phyloP scores from a whole-genome alignment of 2,329 filamentous ascomycete genomes.

The Apiospora saccharicola region DNA sequence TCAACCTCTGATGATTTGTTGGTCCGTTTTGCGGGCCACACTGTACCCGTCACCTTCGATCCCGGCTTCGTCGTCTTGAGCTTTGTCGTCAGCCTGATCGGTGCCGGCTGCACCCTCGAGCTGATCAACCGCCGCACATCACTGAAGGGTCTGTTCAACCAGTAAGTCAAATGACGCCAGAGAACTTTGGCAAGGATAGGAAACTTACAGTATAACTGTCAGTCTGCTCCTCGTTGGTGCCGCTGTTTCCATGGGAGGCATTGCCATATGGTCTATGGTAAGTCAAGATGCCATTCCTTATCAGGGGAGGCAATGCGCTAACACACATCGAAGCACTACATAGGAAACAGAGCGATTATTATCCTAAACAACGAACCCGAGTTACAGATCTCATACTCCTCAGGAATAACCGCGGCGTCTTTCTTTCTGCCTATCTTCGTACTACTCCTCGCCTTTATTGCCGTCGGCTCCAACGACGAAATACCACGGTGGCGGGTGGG shows the following conservation, averaged over 20 bases:
- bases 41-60: slow-evolving; percentile 47
- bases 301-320: slow-evolving; percentile 38
- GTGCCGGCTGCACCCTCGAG: slow-evolving; percentile 81
- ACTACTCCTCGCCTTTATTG: slow-evolving; percentile 74
- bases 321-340: slow-evolving; percentile 69
- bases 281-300: slow-evolving; percentile 27
- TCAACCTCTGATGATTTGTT: slow-evolving; percentile 3
- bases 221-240: slow-evolving; percentile 66
- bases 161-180: slow-evolving; percentile 38
- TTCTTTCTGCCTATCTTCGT: slow-evolving; percentile 83
- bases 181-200: rapidly evolving
- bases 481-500: slow-evolving; percentile 66
- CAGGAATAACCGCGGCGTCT: slow-evolving; percentile 75
- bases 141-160: slow-evolving; percentile 71
- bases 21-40: neutral
- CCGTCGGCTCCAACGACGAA: slow-evolving; percentile 60
- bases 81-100: slow-evolving; percentile 78
- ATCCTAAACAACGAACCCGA: slow-evolving; percentile 67
- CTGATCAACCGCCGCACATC: slow-evolving; percentile 80
- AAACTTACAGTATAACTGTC: neutral
- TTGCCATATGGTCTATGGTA: slow-evolving; percentile 77
- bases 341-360: slow-evolving; percentile 81
- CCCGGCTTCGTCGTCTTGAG: slow-evolving; percentile 75
- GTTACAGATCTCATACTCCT: slow-evolving; percentile 77
- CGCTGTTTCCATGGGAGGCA: slow-evolving; percentile 75